Evolutionary conservation across 257 asterid species (phyloP), one percentile per base, ranked within the genome.

Genomic region (Solanum sparsipilum): DNA sequence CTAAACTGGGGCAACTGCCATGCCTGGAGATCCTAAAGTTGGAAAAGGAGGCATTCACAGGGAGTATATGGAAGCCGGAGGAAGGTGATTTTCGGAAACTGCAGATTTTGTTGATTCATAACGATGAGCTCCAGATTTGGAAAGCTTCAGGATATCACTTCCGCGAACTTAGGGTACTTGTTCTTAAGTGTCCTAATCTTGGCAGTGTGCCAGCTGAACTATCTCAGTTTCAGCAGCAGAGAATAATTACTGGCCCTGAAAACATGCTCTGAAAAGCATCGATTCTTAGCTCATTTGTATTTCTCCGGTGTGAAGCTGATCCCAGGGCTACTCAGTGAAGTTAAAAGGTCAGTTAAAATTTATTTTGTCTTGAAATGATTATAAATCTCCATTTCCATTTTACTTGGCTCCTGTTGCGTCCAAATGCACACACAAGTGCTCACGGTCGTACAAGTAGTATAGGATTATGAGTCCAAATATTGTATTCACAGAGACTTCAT

Each of bases 51-150:
- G 63, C 63, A 52, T 52, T 52, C 63, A 52, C 63, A 18, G 63
- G 63, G 63, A 52, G 2, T 1, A 0, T 0, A 52, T 52, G 63
- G 63, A 52, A 52, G 0, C 63, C 63, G n/a, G 63, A 52, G 63
- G 0, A 52, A 18, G 23, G 9, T 18, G 63, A 52, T 16, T 52
- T 52, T 52, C n/a, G 0, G 0, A 52, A 18, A 6, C 63, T 52
- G 63, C 63, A 52, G n/a, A 0, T 52, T 2, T 52, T 52, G 63
- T 52, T 0, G 63, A 52, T 52, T 52, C 63, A 18, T 18, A 52
- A 0, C 9, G 0, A 52, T 0, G 63, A 52, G 0, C n/a, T 52
- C 4, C 63, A 52, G 0, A 5, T 0, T 52, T 52, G 63, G 63
- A 0, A 16, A n/a, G 63, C 63, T 52, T 18, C 10, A 52, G 0